phyloP scores from a whole-genome alignment of 2,329 filamentous ascomycete genomes.

The Metarhizium humberi region DNA sequence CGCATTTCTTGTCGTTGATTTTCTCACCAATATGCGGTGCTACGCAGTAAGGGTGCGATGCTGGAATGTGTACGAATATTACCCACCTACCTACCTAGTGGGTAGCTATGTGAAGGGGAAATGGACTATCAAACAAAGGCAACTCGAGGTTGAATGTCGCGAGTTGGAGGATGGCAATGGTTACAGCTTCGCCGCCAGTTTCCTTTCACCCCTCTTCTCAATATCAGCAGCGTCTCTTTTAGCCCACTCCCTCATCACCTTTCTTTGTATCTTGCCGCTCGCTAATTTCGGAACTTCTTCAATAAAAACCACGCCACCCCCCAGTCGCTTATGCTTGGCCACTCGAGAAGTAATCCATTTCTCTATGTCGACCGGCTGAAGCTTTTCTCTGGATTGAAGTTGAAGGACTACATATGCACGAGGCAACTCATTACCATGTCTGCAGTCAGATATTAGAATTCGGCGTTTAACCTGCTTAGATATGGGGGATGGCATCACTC shows the following conservation, averaged over 20 bases:
- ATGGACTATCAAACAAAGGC: too few species aligned
- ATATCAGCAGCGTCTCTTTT: conserved; percentile 36
- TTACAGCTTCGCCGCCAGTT: background rate
- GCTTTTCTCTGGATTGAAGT: conserved; percentile 31
- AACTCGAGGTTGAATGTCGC: too few species aligned
- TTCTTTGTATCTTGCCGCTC: conserved; percentile 49
- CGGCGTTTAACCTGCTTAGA: too few species aligned
- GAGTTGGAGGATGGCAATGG: too few species aligned
- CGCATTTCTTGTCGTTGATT: too few species aligned
- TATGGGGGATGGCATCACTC: too few species aligned
- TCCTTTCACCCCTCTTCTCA: conserved; percentile 8
- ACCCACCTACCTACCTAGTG: too few species aligned
- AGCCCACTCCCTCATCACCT: conserved; percentile 46
- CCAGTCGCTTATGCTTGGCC: conserved; percentile 41
- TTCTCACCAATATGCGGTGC: too few species aligned
- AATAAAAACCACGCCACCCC: conserved; percentile 43
- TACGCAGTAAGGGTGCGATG: too few species aligned
- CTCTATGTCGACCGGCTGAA: conserved; percentile 30
- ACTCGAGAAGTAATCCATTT: conserved; percentile 34
- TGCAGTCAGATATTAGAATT: conserved; percentile 8
- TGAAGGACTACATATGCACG: conserved; percentile 43
- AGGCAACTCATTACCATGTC: conserved; percentile 39
- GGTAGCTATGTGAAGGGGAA: too few species aligned
- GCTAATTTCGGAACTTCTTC: conserved; percentile 47
- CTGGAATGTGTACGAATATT: too few species aligned